These are phyloP conservation scores for Venturia carpophila DNA, from an alignment of 2,329 filamentous ascomycete species.

Conservation along the genomic window DNA sequence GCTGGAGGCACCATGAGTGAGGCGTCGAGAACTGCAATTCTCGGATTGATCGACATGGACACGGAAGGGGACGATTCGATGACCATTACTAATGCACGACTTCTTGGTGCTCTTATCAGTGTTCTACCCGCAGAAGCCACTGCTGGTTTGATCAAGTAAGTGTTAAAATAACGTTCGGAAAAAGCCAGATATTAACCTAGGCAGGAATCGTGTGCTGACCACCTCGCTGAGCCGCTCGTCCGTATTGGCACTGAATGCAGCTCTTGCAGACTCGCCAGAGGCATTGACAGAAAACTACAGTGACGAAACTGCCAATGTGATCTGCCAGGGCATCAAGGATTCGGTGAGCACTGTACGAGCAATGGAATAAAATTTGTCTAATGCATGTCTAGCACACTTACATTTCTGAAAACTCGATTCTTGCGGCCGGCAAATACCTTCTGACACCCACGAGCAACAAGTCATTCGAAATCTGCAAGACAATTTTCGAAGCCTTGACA, in stretches of 20 bases:
- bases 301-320: conserved; percentile 66
- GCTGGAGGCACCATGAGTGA: conserved; percentile 94
- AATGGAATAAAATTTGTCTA: conserved; percentile 12
- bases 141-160: conserved; percentile 45
- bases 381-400: conserved; percentile 51
- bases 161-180: too few species aligned
- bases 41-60: conserved; percentile 82
- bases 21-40: conserved; percentile 72
- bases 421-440: conserved; percentile 86
- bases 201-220: conserved; percentile 62
- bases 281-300: conserved; percentile 60
- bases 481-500: conserved; percentile 71
- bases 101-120: conserved; percentile 83
- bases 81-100: conserved; percentile 81
- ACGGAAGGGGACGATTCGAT: conserved; percentile 58
- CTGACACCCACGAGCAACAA: conserved; percentile 58
- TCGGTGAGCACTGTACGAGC: conserved; percentile 50
- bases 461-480: conserved; percentile 65
- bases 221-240: conserved; percentile 69
- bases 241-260: conserved; percentile 78
- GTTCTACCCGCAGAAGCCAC: conserved; percentile 70
- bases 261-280: conserved; percentile 71
- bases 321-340: conserved; percentile 71
- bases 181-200: neutral
- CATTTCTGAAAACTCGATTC: conserved; percentile 78